Evolutionary conservation across 805 yeast genomes (phyloP).

Genomic region (Cephaloascus fragrans): DNA sequence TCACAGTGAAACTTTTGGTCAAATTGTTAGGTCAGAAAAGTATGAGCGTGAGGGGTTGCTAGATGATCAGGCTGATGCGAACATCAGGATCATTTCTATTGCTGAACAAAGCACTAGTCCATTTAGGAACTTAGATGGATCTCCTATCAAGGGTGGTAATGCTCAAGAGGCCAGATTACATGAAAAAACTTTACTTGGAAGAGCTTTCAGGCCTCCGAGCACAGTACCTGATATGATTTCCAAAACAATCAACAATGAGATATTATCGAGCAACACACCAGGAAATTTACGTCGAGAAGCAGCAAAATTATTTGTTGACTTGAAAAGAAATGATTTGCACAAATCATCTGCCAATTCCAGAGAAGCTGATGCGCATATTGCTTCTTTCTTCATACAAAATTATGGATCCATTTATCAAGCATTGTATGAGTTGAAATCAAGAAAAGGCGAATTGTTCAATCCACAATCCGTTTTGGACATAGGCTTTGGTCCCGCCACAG

Average conservation of each 20-base stretch:
- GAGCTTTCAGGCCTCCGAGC: slow-evolving; percentile 41
- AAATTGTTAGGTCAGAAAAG: slow-evolving; percentile 13
- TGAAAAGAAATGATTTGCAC: slow-evolving; percentile 47
- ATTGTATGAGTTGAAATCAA: slow-evolving; percentile 50
- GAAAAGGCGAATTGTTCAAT: slow-evolving; percentile 44
- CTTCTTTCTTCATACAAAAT: slow-evolving; percentile 71
- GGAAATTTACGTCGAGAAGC: slow-evolving; percentile 54
- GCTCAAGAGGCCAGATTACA: slow-evolving; percentile 48
- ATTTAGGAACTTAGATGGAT: slow-evolving; percentile 28
- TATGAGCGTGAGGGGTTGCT: slow-evolving; percentile 5
- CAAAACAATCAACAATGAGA: slow-evolving; percentile 52
- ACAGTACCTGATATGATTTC: slow-evolving; percentile 49
- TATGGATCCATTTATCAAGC: slow-evolving; percentile 64
- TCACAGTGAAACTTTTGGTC: slow-evolving; percentile 15
- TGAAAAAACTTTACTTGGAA: slow-evolving; percentile 46
- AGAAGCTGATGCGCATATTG: slow-evolving; percentile 75
- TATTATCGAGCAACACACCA: slow-evolving; percentile 52
- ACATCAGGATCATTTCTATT: neutral
- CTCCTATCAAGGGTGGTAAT: slow-evolving; percentile 29
- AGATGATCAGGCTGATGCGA: slow-evolving; percentile 1
- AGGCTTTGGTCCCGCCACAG: slow-evolving; percentile 89
- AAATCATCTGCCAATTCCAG: slow-evolving; percentile 23
- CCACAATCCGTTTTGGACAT: slow-evolving; percentile 69
- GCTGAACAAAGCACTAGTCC: slow-evolving; percentile 8
- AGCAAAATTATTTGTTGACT: slow-evolving; percentile 39